Percentiles rank a stretch among this genome's conserved stretches.
Conservation (phyloP, 371 early-diverging fungal genomes). For the Rhizomucor pusillus region DNA sequence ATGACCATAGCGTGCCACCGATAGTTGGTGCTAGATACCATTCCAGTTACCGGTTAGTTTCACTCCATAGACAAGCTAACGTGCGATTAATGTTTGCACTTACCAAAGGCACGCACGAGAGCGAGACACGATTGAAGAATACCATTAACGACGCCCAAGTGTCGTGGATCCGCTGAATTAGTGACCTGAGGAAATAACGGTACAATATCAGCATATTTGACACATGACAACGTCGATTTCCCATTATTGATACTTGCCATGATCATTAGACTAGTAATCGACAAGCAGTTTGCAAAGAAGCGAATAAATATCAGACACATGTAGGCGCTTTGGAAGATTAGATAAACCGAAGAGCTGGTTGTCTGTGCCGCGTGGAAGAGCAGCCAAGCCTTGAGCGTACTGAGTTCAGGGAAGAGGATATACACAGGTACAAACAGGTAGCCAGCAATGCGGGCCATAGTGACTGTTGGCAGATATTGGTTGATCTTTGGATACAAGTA, state of each 20-base stretch:
- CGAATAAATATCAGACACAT: constrained; percentile 41
- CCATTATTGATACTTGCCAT: too few relatives aligned
- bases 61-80: neutral
- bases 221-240: too few relatives aligned
- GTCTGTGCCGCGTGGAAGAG: constrained; percentile 4
- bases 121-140: constrained; percentile 61
- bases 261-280: constrained; percentile 63
- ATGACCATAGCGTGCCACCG: constrained; percentile 65
- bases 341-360: constrained; percentile 9
- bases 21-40: constrained; percentile 47
- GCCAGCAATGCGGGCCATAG: constrained; percentile 34
- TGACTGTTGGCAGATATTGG: constrained; percentile 30
- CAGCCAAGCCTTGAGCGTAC: constrained; percentile 21
- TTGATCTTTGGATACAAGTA: constrained; percentile 53
- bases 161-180: constrained; percentile 53
- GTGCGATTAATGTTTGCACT: neutral
- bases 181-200: constrained; percentile 20
- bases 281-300: constrained; percentile 47
- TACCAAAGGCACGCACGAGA: constrained; percentile 63
- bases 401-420: constrained; percentile 43
- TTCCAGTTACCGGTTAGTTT: neutral
- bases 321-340: constrained; percentile 29
- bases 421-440: constrained; percentile 40
- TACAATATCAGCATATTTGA: neutral
- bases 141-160: constrained; percentile 68